Conservation (phyloP, 2,329 filamentous ascomycete genomes). For the Pseudogymnoascus sp. region DNA sequence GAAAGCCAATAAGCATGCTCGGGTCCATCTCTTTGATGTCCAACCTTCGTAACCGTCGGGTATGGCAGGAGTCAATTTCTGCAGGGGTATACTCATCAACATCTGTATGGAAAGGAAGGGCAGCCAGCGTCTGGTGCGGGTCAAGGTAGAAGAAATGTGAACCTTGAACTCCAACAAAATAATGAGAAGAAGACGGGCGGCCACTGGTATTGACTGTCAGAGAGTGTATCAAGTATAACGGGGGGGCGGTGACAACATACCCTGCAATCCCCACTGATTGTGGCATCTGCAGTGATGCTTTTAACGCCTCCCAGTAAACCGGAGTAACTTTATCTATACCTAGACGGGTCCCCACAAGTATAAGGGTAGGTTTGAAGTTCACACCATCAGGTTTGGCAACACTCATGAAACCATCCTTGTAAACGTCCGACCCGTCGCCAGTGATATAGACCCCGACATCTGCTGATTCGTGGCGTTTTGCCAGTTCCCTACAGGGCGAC, state of each 20-base stretch:
- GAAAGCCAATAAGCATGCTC: slow-evolving; percentile 91
- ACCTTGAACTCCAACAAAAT: slow-evolving; percentile 65
- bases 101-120: slow-evolving; percentile 56
- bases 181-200: slow-evolving; percentile 72
- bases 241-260: slow-evolving; percentile 39
- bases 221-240: background rate
- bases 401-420: slow-evolving; percentile 77
- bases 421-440: slow-evolving; percentile 83
- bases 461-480: slow-evolving; percentile 51
- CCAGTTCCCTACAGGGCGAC: slow-evolving; percentile 53
- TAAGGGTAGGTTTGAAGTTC: slow-evolving; percentile 71
- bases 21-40: slow-evolving; percentile 92
- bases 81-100: slow-evolving; percentile 53
- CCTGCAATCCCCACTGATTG: slow-evolving; percentile 96
- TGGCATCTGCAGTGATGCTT: slow-evolving; percentile 71
- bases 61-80: slow-evolving; percentile 80
- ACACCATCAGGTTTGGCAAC: slow-evolving; percentile 60
- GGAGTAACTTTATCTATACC: slow-evolving; percentile 92
- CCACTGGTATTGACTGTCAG: slow-evolving; percentile 46
- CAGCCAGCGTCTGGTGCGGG: slow-evolving; percentile 75
- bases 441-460: slow-evolving; percentile 78
- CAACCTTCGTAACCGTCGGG: slow-evolving; percentile 69
- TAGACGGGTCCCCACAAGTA: slow-evolving; percentile 79
- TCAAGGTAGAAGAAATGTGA: slow-evolving; percentile 89
- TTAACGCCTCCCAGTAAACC: slow-evolving; percentile 91